These are phyloP conservation scores for Claviceps pusilla DNA, from an alignment of 2,329 filamentous ascomycete genomes.

Conservation along the genomic window DNA sequence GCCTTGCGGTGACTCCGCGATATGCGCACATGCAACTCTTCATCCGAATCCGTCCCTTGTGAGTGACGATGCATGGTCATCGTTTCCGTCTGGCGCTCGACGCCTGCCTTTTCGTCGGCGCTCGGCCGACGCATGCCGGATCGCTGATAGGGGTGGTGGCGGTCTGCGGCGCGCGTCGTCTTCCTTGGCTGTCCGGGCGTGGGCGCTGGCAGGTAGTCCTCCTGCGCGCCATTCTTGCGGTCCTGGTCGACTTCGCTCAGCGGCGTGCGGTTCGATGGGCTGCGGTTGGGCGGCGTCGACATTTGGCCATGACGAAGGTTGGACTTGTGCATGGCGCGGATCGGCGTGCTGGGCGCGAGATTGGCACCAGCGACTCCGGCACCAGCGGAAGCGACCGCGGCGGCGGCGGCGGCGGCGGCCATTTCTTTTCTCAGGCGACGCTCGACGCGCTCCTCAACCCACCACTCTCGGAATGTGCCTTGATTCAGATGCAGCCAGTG, in stretches of 20 bases:
- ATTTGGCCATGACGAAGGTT: slow-evolving; percentile 50
- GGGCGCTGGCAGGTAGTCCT: slow-evolving; percentile 85
- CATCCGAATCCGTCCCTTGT: slow-evolving; percentile 56
- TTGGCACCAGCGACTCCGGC: slow-evolving; percentile 15
- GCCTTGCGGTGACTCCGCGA: slow-evolving; percentile 47
- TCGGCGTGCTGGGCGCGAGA: slow-evolving; percentile 41
- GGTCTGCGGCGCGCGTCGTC: slow-evolving; percentile 59
- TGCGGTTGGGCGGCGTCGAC: slow-evolving; percentile 73
- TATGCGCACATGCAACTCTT: slow-evolving; percentile 66
- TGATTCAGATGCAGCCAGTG: slow-evolving; percentile 98
- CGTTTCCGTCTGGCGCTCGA: slow-evolving; percentile 45
- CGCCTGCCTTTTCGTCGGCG: slow-evolving; percentile 34
- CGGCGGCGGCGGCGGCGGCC: slow-evolving; percentile 19
- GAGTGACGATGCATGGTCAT: slow-evolving; percentile 47
- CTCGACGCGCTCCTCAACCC: slow-evolving; percentile 76
- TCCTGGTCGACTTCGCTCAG: slow-evolving; percentile 92
- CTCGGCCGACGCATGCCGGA: slow-evolving; percentile 28
- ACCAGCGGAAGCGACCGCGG: no score
- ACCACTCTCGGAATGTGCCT: slow-evolving; percentile 95
- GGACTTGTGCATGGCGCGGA: slow-evolving; percentile 45
- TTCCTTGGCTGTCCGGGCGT: slow-evolving; percentile 94
- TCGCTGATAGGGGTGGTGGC: slow-evolving; percentile 58
- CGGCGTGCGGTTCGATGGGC: slow-evolving; percentile 60
- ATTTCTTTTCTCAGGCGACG: slow-evolving; percentile 47
- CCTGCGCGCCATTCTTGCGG: slow-evolving; percentile 51